These are phyloP conservation scores for Exophiala sp. DNA, from an alignment of 2,329 filamentous ascomycete species.

Conservation along the genomic window DNA sequence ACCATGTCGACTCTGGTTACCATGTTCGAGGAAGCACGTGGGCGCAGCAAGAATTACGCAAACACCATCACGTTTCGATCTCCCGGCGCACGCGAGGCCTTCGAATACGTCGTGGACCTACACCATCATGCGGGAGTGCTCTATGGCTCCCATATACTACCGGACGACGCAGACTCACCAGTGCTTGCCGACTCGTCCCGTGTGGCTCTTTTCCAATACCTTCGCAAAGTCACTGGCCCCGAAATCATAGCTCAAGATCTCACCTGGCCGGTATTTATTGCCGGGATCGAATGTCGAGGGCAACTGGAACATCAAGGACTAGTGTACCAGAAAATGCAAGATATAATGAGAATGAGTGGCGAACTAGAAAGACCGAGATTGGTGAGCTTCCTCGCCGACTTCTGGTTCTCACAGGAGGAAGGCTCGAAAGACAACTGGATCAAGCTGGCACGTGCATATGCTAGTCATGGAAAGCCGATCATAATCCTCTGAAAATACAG, in stretches of 20 bases:
- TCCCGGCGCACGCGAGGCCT: neutral
- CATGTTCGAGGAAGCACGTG: neutral
- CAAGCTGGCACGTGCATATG: slow-evolving; percentile 1
- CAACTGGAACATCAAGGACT: neutral
- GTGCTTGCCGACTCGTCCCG: neutral
- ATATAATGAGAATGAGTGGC: slow-evolving; percentile 9
- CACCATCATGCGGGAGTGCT: neutral
- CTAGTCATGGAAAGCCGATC: neutral
- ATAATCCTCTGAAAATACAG: neutral
- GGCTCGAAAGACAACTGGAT: neutral
- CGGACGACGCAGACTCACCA: neutral
- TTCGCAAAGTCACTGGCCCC: neutral
- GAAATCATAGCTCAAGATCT: slow-evolving; percentile 8
- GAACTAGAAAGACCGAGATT: slow-evolving; percentile 3
- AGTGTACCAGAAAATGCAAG: slow-evolving; percentile 1
- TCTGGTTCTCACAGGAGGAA: slow-evolving; percentile 1
- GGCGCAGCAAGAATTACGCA: neutral
- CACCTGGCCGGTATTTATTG: slow-evolving; percentile 13
- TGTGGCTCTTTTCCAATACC: neutral
- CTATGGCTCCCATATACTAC: neutral
- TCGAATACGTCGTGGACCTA: neutral
- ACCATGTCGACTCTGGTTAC: neutral
- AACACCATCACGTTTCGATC: neutral
- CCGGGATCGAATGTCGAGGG: slow-evolving; percentile 7
- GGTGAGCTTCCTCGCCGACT: slow-evolving; percentile 6